phyloP scores from a whole-genome alignment of 2,329 filamentous ascomycete genomes.

The Whalleya microplaca region DNA sequence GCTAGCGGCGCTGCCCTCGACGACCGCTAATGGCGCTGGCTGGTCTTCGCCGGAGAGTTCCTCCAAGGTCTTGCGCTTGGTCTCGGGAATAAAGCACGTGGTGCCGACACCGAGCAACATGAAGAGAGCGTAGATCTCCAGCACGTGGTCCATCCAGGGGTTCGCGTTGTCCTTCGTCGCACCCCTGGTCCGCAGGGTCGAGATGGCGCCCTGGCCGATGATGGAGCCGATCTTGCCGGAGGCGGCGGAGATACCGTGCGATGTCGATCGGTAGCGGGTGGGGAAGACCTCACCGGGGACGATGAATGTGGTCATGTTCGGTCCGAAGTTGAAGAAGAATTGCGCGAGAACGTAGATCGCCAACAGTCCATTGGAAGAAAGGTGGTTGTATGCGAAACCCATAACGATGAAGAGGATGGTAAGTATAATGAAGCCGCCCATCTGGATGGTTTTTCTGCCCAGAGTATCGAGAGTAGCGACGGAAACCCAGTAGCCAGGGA shows the following conservation, averaged over 20 bases:
- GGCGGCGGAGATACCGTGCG: constrained; percentile 61
- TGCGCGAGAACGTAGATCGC: constrained; percentile 60
- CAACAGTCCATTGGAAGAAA: constrained; percentile 56
- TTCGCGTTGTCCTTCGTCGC: constrained; percentile 42
- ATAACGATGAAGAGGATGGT: constrained; percentile 62
- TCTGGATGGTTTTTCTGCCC: constrained; percentile 78
- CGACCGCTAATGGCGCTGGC: constrained; percentile 8
- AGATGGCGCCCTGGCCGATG: constrained; percentile 61
- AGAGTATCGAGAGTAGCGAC: constrained; percentile 74
- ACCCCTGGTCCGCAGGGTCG: constrained; percentile 54
- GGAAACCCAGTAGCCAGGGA: constrained; percentile 82
- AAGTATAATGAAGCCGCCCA: constrained; percentile 64
- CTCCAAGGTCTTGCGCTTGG: constrained; percentile 74
- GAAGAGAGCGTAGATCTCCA: constrained; percentile 76
- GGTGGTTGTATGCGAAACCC: constrained; percentile 63
- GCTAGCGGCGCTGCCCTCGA: constrained; percentile 4
- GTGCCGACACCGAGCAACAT: constrained; percentile 75
- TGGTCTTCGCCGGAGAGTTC: constrained; percentile 52
- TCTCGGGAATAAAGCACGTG: constrained; percentile 73
- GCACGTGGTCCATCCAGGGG: constrained; percentile 78
- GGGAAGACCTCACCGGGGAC: constrained; percentile 61
- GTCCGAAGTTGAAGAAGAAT: constrained; percentile 64
- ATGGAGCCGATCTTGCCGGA: constrained; percentile 60
- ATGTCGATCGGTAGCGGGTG: constrained; percentile 60
- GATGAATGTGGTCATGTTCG: constrained; percentile 61